These are phyloP conservation scores for Prototheca stagnorum DNA, from an alignment of 163 green algal species.

Conservation along the genomic window DNA sequence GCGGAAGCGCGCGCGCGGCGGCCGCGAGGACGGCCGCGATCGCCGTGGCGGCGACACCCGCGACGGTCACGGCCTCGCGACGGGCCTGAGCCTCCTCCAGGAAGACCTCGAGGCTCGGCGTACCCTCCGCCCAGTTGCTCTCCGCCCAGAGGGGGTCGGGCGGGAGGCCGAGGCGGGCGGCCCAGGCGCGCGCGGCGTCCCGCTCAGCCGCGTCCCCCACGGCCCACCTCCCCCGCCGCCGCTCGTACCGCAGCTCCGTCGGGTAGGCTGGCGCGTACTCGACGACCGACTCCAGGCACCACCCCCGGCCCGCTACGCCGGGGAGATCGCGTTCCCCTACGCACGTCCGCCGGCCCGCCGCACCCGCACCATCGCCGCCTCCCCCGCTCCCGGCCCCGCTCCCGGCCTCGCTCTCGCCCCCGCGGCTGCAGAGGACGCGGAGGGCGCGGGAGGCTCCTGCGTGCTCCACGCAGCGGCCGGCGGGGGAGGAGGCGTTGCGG, in stretches of 20 bases:
- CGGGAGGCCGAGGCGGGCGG: no score
- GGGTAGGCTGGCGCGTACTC: conserved; percentile 23
- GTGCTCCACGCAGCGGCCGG: no score
- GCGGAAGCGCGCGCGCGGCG: no score
- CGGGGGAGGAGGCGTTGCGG: no score
- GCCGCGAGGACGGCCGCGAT: not conserved
- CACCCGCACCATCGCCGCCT: no score
- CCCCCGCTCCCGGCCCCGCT: not conserved
- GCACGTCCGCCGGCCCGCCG: conserved; percentile 6
- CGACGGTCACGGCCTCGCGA: no score
- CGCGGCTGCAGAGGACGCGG: no score
- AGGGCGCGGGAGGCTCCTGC: no score
- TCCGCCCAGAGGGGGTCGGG: conserved; percentile 31
- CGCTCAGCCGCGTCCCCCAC: no score
- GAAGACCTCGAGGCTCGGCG: conserved; percentile 5
- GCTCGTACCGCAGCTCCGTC: conserved; percentile 7
- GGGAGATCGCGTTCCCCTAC: conserved; percentile 1
- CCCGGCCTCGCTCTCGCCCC: no score
- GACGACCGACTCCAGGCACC: conserved; percentile 16
- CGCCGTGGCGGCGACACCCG: not conserved
- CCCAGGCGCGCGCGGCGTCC: conserved; percentile 20
- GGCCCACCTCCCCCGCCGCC: not conserved
- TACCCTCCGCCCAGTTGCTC: conserved; percentile 29
- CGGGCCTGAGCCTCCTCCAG: not conserved
- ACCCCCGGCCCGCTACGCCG: conserved; percentile 5